Evolutionary conservation across 2,329 filamentous ascomycete species (phyloP).

Genomic region (Aureobasidium sp.): DNA sequence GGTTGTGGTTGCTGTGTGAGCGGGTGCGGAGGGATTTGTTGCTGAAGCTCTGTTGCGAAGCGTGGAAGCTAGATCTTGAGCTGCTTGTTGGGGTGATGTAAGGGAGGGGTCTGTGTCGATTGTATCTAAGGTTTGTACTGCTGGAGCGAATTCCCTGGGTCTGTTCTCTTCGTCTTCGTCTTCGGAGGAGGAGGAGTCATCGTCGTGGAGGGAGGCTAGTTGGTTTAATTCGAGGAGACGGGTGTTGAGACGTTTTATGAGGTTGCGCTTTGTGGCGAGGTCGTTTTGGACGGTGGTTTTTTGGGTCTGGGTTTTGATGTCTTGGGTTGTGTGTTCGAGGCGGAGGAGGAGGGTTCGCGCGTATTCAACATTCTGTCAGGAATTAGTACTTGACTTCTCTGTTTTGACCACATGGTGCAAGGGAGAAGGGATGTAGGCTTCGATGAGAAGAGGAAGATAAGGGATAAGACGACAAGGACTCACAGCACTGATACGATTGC

Average conservation of each 20-base stretch:
- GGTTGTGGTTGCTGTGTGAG: constrained; percentile 23
- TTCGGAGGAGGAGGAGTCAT: constrained; percentile 19
- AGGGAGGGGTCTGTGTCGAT: constrained; percentile 22
- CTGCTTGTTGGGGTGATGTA: constrained; percentile 15
- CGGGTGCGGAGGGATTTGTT: constrained; percentile 13
- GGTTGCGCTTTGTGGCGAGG: constrained; percentile 55
- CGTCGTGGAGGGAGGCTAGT: constrained; percentile 31
- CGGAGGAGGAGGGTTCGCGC: constrained; percentile 60
- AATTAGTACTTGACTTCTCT: no score
- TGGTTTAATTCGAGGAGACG: constrained; percentile 61
- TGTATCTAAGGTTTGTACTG: constrained; percentile 23
- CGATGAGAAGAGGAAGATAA: neutral
- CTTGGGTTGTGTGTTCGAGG: constrained; percentile 59
- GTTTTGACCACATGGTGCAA: no score
- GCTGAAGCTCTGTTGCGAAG: constrained; percentile 9
- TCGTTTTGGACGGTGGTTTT: constrained; percentile 55
- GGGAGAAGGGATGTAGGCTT: no score
- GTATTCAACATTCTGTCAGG: constrained; percentile 53
- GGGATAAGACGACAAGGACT: constrained; percentile 16
- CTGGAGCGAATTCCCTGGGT: constrained; percentile 38
- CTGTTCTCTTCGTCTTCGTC: constrained; percentile 33
- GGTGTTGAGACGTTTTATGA: constrained; percentile 57
- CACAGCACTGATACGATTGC: constrained; percentile 50
- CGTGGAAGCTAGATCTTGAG: neutral
- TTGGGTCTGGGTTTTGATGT: constrained; percentile 47